Percentiles rank a stretch among this genome's conserved stretches.
These are phyloP conservation scores for Colletotrichum limetticola DNA, from an alignment of 2,329 filamentous ascomycete genomes.

Conservation along the genomic window DNA sequence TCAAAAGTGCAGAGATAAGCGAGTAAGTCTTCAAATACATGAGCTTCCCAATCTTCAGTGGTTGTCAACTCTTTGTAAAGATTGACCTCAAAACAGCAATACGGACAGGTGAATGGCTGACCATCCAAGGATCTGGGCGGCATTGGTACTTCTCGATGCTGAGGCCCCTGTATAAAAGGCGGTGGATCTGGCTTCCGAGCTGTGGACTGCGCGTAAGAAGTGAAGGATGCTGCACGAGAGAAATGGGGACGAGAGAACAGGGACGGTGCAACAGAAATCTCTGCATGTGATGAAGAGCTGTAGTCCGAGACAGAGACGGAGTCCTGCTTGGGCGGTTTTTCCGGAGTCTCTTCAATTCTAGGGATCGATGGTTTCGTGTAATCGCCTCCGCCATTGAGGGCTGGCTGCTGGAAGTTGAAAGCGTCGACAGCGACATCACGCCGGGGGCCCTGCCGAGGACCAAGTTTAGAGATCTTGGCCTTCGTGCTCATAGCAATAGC, in stretches of 20 bases:
- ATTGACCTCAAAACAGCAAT: slow-evolving; percentile 25
- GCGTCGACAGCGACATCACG: slow-evolving; percentile 13
- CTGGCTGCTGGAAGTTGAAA: slow-evolving; percentile 19
- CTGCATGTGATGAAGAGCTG: background rate
- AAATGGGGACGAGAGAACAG: background rate
- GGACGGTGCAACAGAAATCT: background rate
- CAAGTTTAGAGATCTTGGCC: background rate
- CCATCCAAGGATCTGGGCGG: slow-evolving; percentile 4
- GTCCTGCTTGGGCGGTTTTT: background rate
- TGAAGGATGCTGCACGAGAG: background rate
- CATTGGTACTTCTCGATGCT: background rate
- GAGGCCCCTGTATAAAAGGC: background rate
- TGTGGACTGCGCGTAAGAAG: background rate
- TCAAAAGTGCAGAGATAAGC: slow-evolving; percentile 29
- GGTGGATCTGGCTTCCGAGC: background rate
- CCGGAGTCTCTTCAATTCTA: background rate
- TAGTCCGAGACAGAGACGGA: background rate
- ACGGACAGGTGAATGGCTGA: slow-evolving; percentile 9
- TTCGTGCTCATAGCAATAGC: background rate
- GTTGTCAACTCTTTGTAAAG: background rate
- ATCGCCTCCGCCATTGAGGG: background rate
- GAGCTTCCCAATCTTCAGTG: slow-evolving; percentile 17
- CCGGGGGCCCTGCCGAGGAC: background rate
- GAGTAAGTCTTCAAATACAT: slow-evolving; percentile 16
- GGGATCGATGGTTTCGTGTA: background rate